Conservation (phyloP, 106 monocot species). For the Xerophyta viscosa region DNA sequence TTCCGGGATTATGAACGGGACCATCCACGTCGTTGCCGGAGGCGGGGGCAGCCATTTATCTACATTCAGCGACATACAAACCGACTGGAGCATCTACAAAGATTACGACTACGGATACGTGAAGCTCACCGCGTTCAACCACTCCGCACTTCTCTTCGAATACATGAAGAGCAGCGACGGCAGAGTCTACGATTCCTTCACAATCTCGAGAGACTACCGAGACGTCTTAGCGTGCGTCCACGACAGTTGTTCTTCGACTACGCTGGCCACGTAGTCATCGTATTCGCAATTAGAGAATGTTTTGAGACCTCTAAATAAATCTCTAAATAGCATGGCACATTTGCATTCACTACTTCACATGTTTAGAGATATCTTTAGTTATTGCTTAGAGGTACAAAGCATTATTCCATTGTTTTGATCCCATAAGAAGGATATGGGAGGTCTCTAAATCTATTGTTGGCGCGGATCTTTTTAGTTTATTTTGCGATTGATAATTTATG, state of each 20-base stretch:
- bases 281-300: too few species aligned
- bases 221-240: slow-evolving; percentile 79
- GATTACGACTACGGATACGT: slow-evolving; percentile 76
- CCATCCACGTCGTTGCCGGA: slow-evolving; percentile 84
- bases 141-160: slow-evolving; percentile 81
- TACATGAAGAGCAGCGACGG: slow-evolving; percentile 82
- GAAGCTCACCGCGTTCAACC: slow-evolving; percentile 85
- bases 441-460: too few species aligned
- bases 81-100: slow-evolving; percentile 60
- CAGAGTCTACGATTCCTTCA: slow-evolving; percentile 82
- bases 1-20: slow-evolving; percentile 66
- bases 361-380: too few species aligned
- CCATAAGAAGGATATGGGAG: too few species aligned
- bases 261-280: slow-evolving; percentile 37
- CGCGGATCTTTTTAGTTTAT: too few species aligned
- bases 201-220: slow-evolving; percentile 74
- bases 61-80: slow-evolving; percentile 31
- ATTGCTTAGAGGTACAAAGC: too few species aligned
- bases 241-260: slow-evolving; percentile 71
- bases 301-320: too few species aligned
- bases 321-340: too few species aligned
- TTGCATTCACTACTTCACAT: too few species aligned
- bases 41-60: slow-evolving; percentile 77
- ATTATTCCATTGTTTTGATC: too few species aligned
- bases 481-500: too few species aligned